Conservation (phyloP, 1,284 basidiomycete genomes). For the Amylostereum areolatum region DNA sequence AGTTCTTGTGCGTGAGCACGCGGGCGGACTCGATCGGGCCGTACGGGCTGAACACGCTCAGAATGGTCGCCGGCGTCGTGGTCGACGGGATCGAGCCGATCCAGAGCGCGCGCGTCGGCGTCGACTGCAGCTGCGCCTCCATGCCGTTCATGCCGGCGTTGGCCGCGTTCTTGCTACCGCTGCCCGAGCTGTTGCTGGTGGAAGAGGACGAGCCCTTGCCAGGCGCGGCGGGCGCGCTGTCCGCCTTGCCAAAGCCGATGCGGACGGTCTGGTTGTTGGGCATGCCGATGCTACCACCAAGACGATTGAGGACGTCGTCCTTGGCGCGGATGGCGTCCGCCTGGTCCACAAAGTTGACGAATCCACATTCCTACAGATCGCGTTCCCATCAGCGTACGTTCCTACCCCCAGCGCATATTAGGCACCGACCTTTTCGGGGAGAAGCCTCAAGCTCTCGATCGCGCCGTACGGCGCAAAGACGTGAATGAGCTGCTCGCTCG, state of each 20-base stretch:
- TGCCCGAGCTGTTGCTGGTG: constrained; percentile 4
- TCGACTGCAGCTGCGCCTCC: constrained; percentile 78
- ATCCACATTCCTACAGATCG: constrained; percentile 81
- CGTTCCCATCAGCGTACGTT: constrained; percentile 5
- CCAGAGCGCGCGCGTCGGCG: constrained; percentile 92
- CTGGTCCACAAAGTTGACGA: constrained; percentile 97
- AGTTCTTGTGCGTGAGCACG: constrained; percentile 95
- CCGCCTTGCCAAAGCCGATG: constrained; percentile 96
- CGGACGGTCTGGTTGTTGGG: constrained; percentile 91
- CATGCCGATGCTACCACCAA: constrained; percentile 91
- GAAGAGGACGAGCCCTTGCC: constrained; percentile 65
- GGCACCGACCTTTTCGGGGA: constrained; percentile 86
- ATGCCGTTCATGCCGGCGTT: constrained; percentile 54
- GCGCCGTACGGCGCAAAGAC: constrained; percentile 96
- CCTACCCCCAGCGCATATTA: constrained; percentile 4
- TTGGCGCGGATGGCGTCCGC: constrained; percentile 92
- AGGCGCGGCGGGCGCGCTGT: constrained; percentile 86
- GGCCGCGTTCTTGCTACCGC: constrained; percentile 35
- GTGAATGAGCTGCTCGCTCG: constrained; percentile 89
- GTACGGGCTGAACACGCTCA: constrained; percentile 93
- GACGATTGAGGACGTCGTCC: constrained; percentile 92
- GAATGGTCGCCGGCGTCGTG: constrained; percentile 87
- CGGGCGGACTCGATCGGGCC: constrained; percentile 96
- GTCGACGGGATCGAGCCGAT: constrained; percentile 93
- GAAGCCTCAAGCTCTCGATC: constrained; percentile 88